phyloP scores from a whole-genome alignment of 495 filamentous ascomycete genomes.

The Talaromyces stipitatus region DNA sequence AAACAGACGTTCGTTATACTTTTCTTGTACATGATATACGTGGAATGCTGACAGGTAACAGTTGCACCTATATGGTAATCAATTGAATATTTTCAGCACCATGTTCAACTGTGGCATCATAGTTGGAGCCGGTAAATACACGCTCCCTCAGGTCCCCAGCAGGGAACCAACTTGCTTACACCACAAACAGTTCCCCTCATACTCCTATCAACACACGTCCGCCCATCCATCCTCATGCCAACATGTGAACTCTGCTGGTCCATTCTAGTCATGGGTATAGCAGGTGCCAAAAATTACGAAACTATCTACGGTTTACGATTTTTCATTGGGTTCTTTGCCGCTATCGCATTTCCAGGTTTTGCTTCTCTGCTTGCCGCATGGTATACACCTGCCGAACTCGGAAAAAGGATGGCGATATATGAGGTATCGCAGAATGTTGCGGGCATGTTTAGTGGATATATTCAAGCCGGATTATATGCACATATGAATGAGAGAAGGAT shows the following conservation, averaged over 20 bases:
- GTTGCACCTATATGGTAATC: slow-evolving; percentile 39
- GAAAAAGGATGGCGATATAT: not conserved
- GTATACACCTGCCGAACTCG: not conserved
- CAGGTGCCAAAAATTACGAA: not conserved
- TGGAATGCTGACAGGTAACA: slow-evolving; percentile 10
- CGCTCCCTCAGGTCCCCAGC: not conserved
- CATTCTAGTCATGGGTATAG: not conserved
- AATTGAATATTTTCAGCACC: slow-evolving; percentile 29
- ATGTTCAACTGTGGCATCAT: slow-evolving; percentile 49
- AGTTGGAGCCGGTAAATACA: slow-evolving; percentile 21
- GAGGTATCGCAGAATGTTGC: not conserved
- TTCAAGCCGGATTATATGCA: not conserved
- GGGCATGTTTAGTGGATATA: slow-evolving; percentile 3
- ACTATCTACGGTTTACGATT: not conserved
- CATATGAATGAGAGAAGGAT: not conserved
- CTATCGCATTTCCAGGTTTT: not conserved
- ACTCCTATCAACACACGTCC: slow-evolving; percentile 37
- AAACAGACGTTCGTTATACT: slow-evolving; percentile 22
- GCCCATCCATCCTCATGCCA: slow-evolving; percentile 46
- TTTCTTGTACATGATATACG: not conserved
- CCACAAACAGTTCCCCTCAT: slow-evolving; percentile 35
- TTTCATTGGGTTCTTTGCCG: not conserved
- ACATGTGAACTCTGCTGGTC: slow-evolving; percentile 26
- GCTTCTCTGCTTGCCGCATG: not conserved
- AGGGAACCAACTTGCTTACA: not conserved